A percentile compares a stretch with the other conserved stretches of the same genome.
These are phyloP conservation scores for Sequoiadendron giganteum DNA, from an alignment of 75 land plant genomes.

Conservation along the genomic window DNA sequence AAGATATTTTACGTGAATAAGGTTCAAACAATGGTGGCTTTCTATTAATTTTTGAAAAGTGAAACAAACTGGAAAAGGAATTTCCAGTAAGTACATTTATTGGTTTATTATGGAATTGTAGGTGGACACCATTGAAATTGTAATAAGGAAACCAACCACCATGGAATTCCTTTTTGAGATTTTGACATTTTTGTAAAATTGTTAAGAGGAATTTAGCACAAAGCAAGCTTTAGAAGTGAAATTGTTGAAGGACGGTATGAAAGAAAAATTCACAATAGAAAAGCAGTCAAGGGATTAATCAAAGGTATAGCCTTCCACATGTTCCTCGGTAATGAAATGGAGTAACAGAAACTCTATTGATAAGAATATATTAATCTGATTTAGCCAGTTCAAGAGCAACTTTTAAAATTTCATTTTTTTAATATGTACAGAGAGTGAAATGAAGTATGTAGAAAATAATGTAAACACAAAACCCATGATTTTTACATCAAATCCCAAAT, in stretches of 20 bases:
- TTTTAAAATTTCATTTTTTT: not conserved
- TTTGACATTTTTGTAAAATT: not conserved
- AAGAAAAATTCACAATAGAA: not conserved
- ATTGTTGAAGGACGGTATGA: not conserved
- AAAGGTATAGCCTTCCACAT: not conserved
- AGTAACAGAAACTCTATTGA: not conserved
- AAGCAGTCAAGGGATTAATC: not conserved
- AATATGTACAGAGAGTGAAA: not conserved
- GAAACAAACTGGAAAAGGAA: not conserved
- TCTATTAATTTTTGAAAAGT: not conserved
- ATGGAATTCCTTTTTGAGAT: not conserved
- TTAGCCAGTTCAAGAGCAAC: not conserved
- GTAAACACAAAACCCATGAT: not conserved
- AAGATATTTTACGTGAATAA: not conserved
- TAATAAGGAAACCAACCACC: not conserved
- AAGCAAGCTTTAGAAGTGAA: not conserved
- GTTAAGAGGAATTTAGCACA: not conserved
- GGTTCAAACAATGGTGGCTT: not conserved
- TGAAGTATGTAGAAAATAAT: not conserved
- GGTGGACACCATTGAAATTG: not conserved
- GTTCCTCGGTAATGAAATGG: not conserved
- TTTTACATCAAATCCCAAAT: not conserved
- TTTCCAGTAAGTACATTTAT: not conserved
- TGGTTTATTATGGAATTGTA: not conserved
- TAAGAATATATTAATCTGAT: not conserved